Evolutionary conservation across 208 protist species (phyloP).

Genomic region (Trypanosoma scelopori): DNA sequence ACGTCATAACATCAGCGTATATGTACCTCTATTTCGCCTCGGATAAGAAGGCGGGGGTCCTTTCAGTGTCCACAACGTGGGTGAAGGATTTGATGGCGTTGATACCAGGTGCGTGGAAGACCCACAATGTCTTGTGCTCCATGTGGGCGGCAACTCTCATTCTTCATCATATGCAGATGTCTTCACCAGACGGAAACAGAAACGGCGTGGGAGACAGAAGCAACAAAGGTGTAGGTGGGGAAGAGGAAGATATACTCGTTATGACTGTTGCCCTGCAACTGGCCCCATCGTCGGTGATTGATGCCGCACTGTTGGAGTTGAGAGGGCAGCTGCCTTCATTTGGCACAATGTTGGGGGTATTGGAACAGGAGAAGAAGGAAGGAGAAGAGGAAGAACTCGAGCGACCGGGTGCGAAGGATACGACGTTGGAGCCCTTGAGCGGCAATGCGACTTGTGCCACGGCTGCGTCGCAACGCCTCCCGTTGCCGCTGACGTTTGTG

Average conservation of each 20-base stretch:
- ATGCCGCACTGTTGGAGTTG: constrained; percentile 17
- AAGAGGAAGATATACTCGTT: constrained; percentile 17
- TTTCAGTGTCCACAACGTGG: constrained; percentile 38
- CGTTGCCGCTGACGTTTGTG: constrained; percentile 27
- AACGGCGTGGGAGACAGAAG: not conserved
- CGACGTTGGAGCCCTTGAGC: not conserved
- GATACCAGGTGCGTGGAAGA: constrained; percentile 26
- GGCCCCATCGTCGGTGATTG: constrained; percentile 28
- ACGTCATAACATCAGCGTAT: constrained; percentile 65
- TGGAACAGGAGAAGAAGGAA: constrained; percentile 24
- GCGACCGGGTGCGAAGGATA: constrained; percentile 10
- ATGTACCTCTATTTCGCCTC: constrained; percentile 56
- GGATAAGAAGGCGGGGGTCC: constrained; percentile 18
- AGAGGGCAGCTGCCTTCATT: not conserved
- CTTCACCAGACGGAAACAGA: constrained; percentile 10
- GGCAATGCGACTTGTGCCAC: constrained; percentile 15
- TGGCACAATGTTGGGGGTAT: not conserved
- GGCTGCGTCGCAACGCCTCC: constrained; percentile 19
- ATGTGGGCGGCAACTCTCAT: constrained; percentile 58
- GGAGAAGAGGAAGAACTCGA: constrained; percentile 38
- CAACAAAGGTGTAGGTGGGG: constrained; percentile 18
- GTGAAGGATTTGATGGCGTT: constrained; percentile 48
- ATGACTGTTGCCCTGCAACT: constrained; percentile 20
- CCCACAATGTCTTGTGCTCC: constrained; percentile 49
- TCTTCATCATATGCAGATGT: constrained; percentile 7